Conservation (phyloP, 2,329 filamentous ascomycete species). For the Alternaria panax region DNA sequence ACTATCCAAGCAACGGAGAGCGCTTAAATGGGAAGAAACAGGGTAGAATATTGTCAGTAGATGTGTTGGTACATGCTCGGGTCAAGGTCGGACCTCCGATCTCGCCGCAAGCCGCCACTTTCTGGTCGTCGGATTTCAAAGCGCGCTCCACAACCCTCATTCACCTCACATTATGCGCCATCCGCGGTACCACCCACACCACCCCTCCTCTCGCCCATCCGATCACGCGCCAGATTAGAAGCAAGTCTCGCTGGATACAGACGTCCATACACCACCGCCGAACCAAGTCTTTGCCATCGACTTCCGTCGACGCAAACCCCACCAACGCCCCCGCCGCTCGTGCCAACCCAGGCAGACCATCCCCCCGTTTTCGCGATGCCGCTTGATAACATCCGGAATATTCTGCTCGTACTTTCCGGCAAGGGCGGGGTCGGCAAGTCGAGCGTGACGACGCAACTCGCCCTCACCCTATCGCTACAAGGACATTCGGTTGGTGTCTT, state of each 20-base stretch:
- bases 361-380: conserved; percentile 62
- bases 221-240: conserved; percentile 32
- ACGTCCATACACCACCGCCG: too few species aligned
- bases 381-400: conserved; percentile 74
- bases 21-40: background rate
- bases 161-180: conserved; percentile 24
- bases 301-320: background rate
- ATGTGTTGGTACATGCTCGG: conserved; percentile 4
- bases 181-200: conserved; percentile 5
- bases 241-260: too few species aligned
- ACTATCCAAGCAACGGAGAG: too few species aligned
- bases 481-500: conserved; percentile 93
- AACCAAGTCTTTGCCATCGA: background rate
- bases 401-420: conserved; percentile 86
- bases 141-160: conserved; percentile 36
- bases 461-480: conserved; percentile 82
- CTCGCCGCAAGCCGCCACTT: conserved; percentile 38
- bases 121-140: conserved; percentile 39
- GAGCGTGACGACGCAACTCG: conserved; percentile 94
- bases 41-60: background rate
- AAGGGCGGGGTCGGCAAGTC: conserved; percentile 99
- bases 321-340: background rate
- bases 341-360: background rate
- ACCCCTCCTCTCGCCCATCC: background rate
- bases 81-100: conserved; percentile 31